Percentiles rank a stretch among this genome's conserved stretches.
phyloP scores from a whole-genome alignment of 2,329 filamentous ascomycete genomes.

The Botrytis pseudocinerea region DNA sequence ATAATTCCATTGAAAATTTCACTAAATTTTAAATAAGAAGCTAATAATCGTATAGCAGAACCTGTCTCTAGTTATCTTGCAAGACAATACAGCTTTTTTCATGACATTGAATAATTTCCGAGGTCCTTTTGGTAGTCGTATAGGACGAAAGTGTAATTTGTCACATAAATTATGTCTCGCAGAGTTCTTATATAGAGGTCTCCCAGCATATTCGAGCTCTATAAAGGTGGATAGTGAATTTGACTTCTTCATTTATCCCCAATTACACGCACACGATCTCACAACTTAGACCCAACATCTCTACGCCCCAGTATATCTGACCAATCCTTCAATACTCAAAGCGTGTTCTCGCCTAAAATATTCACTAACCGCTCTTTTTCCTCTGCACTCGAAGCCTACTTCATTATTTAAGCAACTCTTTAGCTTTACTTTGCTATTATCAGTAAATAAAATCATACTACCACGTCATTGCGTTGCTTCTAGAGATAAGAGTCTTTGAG shows the following conservation, averaged over 20 bases:
- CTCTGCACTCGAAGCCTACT: too few species aligned
- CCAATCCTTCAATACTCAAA: background rate
- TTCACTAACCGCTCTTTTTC: background rate
- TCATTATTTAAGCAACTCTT: background rate
- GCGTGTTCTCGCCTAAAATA: background rate
- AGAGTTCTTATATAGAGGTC: background rate
- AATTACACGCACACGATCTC: background rate
- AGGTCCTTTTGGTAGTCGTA: background rate
- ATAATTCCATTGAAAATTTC: rapidly evolving
- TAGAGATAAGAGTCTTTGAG: background rate
- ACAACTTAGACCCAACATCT: rapidly evolving
- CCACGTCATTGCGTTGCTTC: too few species aligned
- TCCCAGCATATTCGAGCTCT: background rate
- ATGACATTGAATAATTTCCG: background rate
- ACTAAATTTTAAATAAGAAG: background rate
- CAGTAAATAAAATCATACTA: too few species aligned
- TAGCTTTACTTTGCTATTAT: too few species aligned
- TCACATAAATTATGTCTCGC: too few species aligned
- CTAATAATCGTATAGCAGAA: too few species aligned
- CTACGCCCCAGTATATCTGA: background rate
- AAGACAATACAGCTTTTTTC: background rate
- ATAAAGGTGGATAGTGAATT: background rate
- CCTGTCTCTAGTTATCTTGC: background rate
- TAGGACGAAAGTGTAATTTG: background rate
- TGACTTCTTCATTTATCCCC: too few species aligned